Percentiles rank a stretch among this genome's conserved stretches.
These are phyloP conservation scores for Trypethelium eluteriae DNA, from an alignment of 495 filamentous ascomycete genomes.

Conservation along the genomic window DNA sequence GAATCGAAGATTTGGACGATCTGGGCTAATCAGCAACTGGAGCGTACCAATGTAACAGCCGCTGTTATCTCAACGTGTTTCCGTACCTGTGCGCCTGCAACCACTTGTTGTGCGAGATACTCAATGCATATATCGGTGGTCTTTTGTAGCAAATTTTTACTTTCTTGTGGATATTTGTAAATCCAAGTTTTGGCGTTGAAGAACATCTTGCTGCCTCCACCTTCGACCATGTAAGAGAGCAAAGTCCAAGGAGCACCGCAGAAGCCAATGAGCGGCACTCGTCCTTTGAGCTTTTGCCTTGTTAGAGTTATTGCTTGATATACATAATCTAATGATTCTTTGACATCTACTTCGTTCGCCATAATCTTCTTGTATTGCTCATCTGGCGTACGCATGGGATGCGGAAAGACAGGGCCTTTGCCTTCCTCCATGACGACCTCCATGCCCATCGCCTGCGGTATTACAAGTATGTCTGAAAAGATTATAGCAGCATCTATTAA, in stretches of 20 bases:
- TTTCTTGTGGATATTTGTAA: slow-evolving; percentile 75
- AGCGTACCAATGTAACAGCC: neutral
- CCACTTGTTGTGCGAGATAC: slow-evolving; percentile 84
- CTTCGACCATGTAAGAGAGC: slow-evolving; percentile 97
- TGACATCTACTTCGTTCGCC: slow-evolving; percentile 70
- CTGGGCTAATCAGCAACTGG: slow-evolving; percentile 32
- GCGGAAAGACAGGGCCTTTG: slow-evolving; percentile 88
- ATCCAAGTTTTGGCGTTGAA: slow-evolving; percentile 90
- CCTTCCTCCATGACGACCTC: slow-evolving; percentile 91
- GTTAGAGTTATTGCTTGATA: slow-evolving; percentile 92
- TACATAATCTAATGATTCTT: slow-evolving; percentile 78
- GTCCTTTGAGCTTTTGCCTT: slow-evolving; percentile 72
- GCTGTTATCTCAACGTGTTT: neutral
- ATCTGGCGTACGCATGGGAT: slow-evolving; percentile 72
- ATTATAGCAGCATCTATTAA: slow-evolving; percentile 97
- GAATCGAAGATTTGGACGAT: slow-evolving; percentile 98
- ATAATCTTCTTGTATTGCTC: slow-evolving; percentile 73
- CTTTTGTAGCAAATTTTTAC: slow-evolving; percentile 75
- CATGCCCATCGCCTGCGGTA: slow-evolving; percentile 98
- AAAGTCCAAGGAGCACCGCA: slow-evolving; percentile 96
- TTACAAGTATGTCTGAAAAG: slow-evolving; percentile 96
- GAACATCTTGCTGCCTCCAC: slow-evolving; percentile 89
- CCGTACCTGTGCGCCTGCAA: slow-evolving; percentile 72
- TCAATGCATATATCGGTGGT: slow-evolving; percentile 89
- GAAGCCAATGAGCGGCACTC: slow-evolving; percentile 93